phyloP scores from a whole-genome alignment of 1,284 basidiomycete species.

The Ceratobasidium sp. region DNA sequence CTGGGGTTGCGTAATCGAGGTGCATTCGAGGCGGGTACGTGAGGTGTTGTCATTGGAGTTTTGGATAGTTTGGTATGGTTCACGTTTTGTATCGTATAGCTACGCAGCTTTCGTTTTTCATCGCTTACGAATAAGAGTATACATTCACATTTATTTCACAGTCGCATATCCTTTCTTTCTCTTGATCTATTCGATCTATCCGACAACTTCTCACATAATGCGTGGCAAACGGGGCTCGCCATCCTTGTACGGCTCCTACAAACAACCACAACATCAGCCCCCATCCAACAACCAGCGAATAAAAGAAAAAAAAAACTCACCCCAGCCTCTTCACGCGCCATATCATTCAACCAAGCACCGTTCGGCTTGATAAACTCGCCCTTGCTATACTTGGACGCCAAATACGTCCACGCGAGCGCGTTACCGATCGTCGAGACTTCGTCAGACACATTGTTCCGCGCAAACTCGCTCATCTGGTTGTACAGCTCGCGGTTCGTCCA shows the following conservation, averaged over 20 bases:
- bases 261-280: neutral
- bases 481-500: slow-evolving; percentile 79
- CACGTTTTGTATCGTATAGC: slow-evolving; percentile 11
- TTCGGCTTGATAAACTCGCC: slow-evolving; percentile 80
- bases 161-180: neutral
- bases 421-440: slow-evolving; percentile 86
- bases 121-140: neutral
- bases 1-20: too few relatives aligned
- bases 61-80: slow-evolving; percentile 7
- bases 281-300: neutral
- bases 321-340: slow-evolving; percentile 78
- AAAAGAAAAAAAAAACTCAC: slow-evolving; percentile 11
- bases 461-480: slow-evolving; percentile 74
- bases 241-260: slow-evolving; percentile 68
- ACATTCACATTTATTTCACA: slow-evolving; percentile 27
- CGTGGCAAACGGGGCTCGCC: slow-evolving; percentile 80
- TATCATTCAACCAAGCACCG: slow-evolving; percentile 84
- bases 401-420: slow-evolving; percentile 83
- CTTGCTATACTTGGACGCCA: slow-evolving; percentile 81
- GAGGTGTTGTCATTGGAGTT: neutral
- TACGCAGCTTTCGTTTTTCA: slow-evolving; percentile 24
- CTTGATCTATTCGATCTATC: slow-evolving; percentile 34
- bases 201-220: slow-evolving; percentile 58
- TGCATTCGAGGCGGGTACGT: too few relatives aligned
- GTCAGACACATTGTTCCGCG: slow-evolving; percentile 80